phyloP scores from a whole-genome alignment of 1,139 yeast genomes.

The Geotrichum aggregatum region DNA sequence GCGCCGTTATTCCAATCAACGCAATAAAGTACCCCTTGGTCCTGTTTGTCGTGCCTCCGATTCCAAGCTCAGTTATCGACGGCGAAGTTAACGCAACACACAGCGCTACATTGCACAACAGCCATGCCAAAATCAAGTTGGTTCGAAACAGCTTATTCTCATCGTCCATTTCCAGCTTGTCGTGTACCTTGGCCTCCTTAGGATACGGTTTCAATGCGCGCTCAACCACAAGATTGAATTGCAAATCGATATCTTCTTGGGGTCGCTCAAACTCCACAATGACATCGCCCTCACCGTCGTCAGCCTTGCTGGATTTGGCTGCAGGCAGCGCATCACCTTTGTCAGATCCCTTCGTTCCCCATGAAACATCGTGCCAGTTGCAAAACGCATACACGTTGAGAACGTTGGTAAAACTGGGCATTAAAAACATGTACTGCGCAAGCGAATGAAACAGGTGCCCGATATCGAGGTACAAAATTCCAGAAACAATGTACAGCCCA shows the following conservation, averaged over 20 bases:
- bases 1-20: slow-evolving; percentile 75
- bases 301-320: slow-evolving; percentile 49
- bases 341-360: slow-evolving; percentile 96
- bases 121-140: slow-evolving; percentile 78
- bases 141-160: slow-evolving; percentile 73
- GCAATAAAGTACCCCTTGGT: slow-evolving; percentile 62
- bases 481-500: slow-evolving; percentile 75
- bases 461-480: slow-evolving; percentile 75
- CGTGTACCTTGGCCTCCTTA: slow-evolving; percentile 33
- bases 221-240: slow-evolving; percentile 43
- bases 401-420: slow-evolving; percentile 87
- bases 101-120: slow-evolving; percentile 65
- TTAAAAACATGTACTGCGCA: slow-evolving; percentile 75
- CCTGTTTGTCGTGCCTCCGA: slow-evolving; percentile 25
- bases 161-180: slow-evolving; percentile 46
- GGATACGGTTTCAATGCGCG: slow-evolving; percentile 46
- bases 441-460: slow-evolving; percentile 92
- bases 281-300: slow-evolving; percentile 64
- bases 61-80: slow-evolving; percentile 28
- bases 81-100: slow-evolving; percentile 56
- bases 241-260: slow-evolving; percentile 58
- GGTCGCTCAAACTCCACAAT: slow-evolving; percentile 70
- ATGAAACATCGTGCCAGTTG: slow-evolving; percentile 91
- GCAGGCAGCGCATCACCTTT: slow-evolving; percentile 59
- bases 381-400: slow-evolving; percentile 78